Evolutionary conservation across 306 rosid genomes (phyloP), one percentile per base, ranked within the genome.

Genomic region (Vigna mungo): DNA sequence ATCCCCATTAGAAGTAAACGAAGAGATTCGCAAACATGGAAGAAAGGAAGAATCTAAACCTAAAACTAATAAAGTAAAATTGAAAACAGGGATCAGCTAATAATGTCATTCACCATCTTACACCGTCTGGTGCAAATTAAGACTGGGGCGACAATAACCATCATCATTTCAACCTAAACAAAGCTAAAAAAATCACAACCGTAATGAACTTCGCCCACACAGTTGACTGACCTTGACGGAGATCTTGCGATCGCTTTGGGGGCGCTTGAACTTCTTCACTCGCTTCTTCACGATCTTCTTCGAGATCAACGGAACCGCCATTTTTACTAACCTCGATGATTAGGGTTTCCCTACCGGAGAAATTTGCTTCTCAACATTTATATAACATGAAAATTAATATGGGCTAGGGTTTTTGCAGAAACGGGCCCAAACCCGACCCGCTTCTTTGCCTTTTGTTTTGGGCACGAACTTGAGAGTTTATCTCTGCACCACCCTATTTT

Each of bases 61-160:
- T 16, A 9, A 37, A 62, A 0, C 16, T 15, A 14, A 6, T 32
- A 32, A 32, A 1, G 3, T 14, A 6, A 63, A 34, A 63, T 9
- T 46, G 14, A 23, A 44, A 41, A 46, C 0, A 4, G 32, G 87
- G 84, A 90, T 92, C 94, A 90, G 94, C 85, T 82, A 61, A 16
- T 20, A n/a, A 44, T 27, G 96, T 88, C 96, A 73, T 5, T 90
- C 96, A 92, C 96, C 96, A 94, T 53, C 44, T 74, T 85, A 77
- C 96, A 92, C 85, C 65, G 0, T 10, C 1, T 27, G 70, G 85
- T 87, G 90, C 87, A 90, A 83, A 64, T 79, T 90, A 89, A 93
- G 98, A 87, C 92, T 91, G 93, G 96, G 97, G 96, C 91, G 90
- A 91, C 94, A 90, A 86, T 0, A 4, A 5, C 52, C n/a, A 81